Percentiles rank a stretch among this genome's conserved stretches.
These are phyloP conservation scores for Quambalaria eucalypti DNA, from an alignment of 1,284 basidiomycete species.

Conservation along the genomic window DNA sequence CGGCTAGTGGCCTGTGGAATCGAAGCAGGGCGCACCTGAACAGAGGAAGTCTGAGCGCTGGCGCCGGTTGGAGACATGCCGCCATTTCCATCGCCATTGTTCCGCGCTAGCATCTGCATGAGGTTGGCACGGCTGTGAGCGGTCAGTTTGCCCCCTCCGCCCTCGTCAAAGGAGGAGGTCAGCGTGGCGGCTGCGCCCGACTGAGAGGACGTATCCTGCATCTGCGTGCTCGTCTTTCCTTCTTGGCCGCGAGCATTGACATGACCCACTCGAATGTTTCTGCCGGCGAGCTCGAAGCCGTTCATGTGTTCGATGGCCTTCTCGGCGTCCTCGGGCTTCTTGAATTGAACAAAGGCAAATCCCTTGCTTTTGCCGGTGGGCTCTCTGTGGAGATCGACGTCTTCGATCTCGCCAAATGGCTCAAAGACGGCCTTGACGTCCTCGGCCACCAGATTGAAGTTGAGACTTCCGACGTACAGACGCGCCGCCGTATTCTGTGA, in stretches of 20 bases:
- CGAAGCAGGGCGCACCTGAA: conserved; percentile 49
- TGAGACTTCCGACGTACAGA: conserved; percentile 89
- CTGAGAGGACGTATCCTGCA: neutral
- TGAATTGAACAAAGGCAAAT: conserved; percentile 88
- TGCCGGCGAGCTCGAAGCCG: conserved; percentile 89
- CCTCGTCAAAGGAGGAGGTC: conserved; percentile 37
- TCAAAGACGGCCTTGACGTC: conserved; percentile 98
- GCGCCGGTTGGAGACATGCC: neutral
- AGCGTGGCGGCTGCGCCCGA: conserved; percentile 7
- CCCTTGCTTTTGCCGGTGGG: conserved; percentile 92
- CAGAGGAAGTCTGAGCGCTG: neutral
- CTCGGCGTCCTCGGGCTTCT: conserved; percentile 72
- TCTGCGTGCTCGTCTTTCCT: neutral
- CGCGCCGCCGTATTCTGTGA: conserved; percentile 56
- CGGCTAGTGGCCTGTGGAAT: conserved; percentile 65
- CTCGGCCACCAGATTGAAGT: conserved; percentile 89
- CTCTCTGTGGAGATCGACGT: conserved; percentile 93
- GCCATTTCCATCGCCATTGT: conserved; percentile 7
- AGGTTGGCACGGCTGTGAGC: conserved; percentile 34
- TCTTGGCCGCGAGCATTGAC: conserved; percentile 29
- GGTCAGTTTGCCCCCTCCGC: conserved; percentile 38
- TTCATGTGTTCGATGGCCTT: conserved; percentile 98
- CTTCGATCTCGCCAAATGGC: conserved; percentile 92
- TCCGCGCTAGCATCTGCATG: conserved; percentile 44
- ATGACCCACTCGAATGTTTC: conserved; percentile 53